phyloP scores from a whole-genome alignment of 2,329 filamentous ascomycete species.

The Laburnicola sp. region DNA sequence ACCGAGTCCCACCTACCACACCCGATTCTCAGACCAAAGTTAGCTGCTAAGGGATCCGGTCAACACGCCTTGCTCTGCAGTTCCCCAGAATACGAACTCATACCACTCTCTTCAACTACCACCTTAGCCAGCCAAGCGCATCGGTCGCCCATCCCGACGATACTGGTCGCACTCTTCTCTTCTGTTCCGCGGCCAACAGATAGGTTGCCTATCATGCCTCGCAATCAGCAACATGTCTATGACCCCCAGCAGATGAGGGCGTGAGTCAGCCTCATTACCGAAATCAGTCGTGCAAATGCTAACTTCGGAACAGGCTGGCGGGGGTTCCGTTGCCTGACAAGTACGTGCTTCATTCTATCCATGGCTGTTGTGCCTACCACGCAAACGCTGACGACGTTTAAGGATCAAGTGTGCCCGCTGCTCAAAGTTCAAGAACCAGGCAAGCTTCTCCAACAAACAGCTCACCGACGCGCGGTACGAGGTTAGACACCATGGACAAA shows the following conservation, averaged over 20 bases:
- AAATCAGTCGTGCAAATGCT: neutral
- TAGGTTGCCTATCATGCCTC: neutral
- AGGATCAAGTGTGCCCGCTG: slow-evolving; percentile 55
- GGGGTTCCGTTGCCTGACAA: slow-evolving; percentile 26
- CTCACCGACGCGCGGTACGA: slow-evolving; percentile 39
- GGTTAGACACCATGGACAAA: slow-evolving; percentile 15
- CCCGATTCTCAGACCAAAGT: no score
- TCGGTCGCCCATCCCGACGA: no score
- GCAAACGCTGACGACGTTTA: neutral
- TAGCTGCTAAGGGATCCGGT: no score
- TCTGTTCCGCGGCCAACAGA: neutral
- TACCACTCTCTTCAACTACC: no score
- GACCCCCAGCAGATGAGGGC: neutral
- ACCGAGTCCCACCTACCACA: no score
- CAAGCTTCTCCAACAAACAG: slow-evolving; percentile 54
- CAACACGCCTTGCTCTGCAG: no score
- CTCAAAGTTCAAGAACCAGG: slow-evolving; percentile 43
- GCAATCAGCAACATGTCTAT: slow-evolving; percentile 6
- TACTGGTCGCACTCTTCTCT: neutral
- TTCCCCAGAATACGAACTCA: no score
- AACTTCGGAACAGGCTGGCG: slow-evolving; percentile 18
- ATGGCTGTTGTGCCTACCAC: neutral
- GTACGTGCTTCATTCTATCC: slow-evolving; percentile 1
- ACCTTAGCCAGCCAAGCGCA: no score
- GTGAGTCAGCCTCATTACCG: neutral